Evolutionary conservation across 2,329 filamentous ascomycete species (phyloP), one percentile per base, ranked within the genome.

Genomic region (Didymella sp.): DNA sequence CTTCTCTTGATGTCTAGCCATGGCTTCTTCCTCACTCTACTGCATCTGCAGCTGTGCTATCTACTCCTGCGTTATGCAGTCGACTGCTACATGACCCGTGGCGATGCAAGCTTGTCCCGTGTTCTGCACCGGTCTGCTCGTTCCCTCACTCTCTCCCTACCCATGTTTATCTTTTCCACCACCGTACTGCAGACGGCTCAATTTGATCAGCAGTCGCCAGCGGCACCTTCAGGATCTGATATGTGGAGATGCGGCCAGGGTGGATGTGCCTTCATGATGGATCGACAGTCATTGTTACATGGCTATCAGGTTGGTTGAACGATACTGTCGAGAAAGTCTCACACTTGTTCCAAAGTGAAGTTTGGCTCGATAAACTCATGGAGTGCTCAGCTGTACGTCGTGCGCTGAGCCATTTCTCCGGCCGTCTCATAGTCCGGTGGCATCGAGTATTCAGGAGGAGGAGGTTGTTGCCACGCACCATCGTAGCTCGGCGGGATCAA

Each of bases 391-490:
- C 28, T 47, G 7, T 41, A 31, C 1, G 31, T 40, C n/a, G 15
- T 37, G 22, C n/a, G 17, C 21, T 37, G 28, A 15, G 43, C 11
- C 22, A 13, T 17, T 8, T 13, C 21, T 27, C 19, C 38, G 11
- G 19, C 24, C 41, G 19, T 24, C 22, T 12, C 17, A n/a, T 53
- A 53, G 11, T 41, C 28, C 1, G 40, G 31, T 4, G 38, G 44
- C 17, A 7, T n/a, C 6, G 38, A 41, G 19, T 51, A 45, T 2
- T 24, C 49, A 5, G 49, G 49, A 9, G 49, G 49, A 9, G 49
- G 49, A 8, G 48, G 54, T 13, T 33, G 44, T 19, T 57, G 48
- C 54, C 54, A 49, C 9, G 44, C n/a, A 6, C 54, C 54, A 31
- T 57, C 54, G 15, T 57, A 57, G 11, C 38, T 30, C 2, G 54